Evolutionary conservation across 495 filamentous ascomycete species (phyloP).

Genomic region (Xylaria palmicola): DNA sequence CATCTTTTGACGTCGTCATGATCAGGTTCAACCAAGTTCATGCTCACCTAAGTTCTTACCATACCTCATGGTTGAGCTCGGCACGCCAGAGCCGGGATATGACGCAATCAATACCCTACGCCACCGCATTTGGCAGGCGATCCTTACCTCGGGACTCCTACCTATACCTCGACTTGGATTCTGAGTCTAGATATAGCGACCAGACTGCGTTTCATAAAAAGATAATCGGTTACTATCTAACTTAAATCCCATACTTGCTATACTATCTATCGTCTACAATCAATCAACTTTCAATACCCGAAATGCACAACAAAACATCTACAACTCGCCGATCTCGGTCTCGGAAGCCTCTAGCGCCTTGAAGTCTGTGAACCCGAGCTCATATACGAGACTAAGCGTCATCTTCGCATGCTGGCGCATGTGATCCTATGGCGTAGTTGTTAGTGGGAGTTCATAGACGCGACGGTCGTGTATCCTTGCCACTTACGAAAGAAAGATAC

Average conservation of each 20-base stretch:
- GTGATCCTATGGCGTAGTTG: constrained; percentile 55
- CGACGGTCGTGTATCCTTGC: not conserved
- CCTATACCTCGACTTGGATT: too few relatives aligned
- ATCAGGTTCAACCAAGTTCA: not conserved
- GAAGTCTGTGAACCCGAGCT: constrained; percentile 71
- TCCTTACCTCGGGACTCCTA: too few relatives aligned
- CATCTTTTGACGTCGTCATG: constrained; percentile 3
- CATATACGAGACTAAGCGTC: constrained; percentile 86
- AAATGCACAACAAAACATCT: constrained; percentile 2
- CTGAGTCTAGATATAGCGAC: too few relatives aligned
- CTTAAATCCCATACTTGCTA: too few relatives aligned
- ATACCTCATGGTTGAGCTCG: too few relatives aligned
- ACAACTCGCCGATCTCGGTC: constrained; percentile 31
- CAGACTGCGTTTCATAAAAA: too few relatives aligned
- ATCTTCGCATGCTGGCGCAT: constrained; percentile 97
- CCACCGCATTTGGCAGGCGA: too few relatives aligned
- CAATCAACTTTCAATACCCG: too few relatives aligned
- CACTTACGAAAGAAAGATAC: constrained; percentile 69
- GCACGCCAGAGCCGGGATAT: not conserved
- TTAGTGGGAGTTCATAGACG: not conserved
- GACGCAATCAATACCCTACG: constrained; percentile 6
- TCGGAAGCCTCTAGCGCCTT: constrained; percentile 35
- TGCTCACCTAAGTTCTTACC: too few relatives aligned
- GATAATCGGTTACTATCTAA: too few relatives aligned
- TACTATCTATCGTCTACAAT: too few relatives aligned